Evolutionary conservation across 495 filamentous ascomycete genomes (phyloP).

Genomic region (Cercophora sp.): DNA sequence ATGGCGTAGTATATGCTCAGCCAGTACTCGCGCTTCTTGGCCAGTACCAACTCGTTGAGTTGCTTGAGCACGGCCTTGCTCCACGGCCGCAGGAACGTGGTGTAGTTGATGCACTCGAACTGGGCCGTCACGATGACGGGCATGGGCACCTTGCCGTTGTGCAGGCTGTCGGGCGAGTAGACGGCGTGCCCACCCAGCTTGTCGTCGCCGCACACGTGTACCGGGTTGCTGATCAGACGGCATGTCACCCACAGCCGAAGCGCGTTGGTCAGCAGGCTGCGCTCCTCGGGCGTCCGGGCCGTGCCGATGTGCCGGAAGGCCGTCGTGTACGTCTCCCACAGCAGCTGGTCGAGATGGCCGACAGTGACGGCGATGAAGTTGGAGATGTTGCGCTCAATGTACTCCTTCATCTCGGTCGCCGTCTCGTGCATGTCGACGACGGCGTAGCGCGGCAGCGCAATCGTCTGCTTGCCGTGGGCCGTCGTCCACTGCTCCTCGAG

Average conservation of each 20-base stretch:
- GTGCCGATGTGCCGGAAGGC: slow-evolving; percentile 20
- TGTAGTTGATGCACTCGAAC: slow-evolving; percentile 29
- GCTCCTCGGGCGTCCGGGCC: slow-evolving; percentile 22
- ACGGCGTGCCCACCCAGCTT: slow-evolving; percentile 18
- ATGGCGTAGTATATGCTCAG: slow-evolving; percentile 25
- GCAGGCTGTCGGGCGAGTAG: slow-evolving; percentile 10
- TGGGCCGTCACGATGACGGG: slow-evolving; percentile 27
- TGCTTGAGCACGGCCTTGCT: slow-evolving; percentile 25
- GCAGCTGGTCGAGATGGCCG: slow-evolving; percentile 15
- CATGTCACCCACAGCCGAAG: slow-evolving; percentile 27
- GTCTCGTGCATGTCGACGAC: slow-evolving; percentile 21
- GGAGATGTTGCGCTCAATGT: slow-evolving; percentile 17
- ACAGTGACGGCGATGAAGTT: slow-evolving; percentile 16
- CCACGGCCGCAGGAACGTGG: slow-evolving; percentile 22
- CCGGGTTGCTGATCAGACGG: slow-evolving; percentile 23
- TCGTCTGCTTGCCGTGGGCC: slow-evolving; percentile 4
- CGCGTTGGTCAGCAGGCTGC: slow-evolving; percentile 19
- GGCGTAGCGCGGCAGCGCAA: slow-evolving; percentile 18
- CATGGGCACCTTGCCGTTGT: slow-evolving; percentile 19
- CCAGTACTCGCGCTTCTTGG: slow-evolving; percentile 28
- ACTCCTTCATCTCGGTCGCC: slow-evolving; percentile 20
- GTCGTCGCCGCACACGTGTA: slow-evolving; percentile 22
- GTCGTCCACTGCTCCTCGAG: slow-evolving; percentile 23
- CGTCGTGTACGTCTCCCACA: slow-evolving; percentile 24
- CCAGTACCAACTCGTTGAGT: slow-evolving; percentile 25